Evolutionary conservation across 164 flowering plant species (phyloP).

Genomic region (Vitis rupestris): DNA sequence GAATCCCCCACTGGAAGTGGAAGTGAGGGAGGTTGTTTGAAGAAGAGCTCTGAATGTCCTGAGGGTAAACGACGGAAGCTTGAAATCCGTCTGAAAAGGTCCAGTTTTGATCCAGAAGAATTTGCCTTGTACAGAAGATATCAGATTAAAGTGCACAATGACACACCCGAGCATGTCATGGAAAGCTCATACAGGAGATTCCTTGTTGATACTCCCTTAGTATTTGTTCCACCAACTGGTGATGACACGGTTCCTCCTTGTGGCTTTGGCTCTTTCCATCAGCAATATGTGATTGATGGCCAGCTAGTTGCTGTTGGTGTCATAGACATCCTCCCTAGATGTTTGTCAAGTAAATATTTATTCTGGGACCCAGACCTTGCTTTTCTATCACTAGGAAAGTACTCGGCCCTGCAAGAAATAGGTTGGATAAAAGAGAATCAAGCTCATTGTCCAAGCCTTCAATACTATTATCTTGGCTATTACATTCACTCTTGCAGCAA

Average conservation of each 20-base stretch:
- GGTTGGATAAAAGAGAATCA: slow-evolving; percentile 77
- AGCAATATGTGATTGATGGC: slow-evolving; percentile 89
- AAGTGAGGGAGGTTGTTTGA: slow-evolving; percentile 23
- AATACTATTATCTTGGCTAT: slow-evolving; percentile 94
- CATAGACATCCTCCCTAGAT: slow-evolving; percentile 88
- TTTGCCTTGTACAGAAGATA: slow-evolving; percentile 74
- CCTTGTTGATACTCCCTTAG: slow-evolving; percentile 79
- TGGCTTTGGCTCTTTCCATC: slow-evolving; percentile 99
- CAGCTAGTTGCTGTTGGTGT: slow-evolving; percentile 94
- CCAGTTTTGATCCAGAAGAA: slow-evolving; percentile 89
- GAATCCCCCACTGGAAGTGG: slow-evolving; percentile 19
- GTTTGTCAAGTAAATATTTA: slow-evolving; percentile 92
- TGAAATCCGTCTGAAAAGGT: slow-evolving; percentile 72
- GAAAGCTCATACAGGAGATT: slow-evolving; percentile 73
- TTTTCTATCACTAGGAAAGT: slow-evolving; percentile 83
- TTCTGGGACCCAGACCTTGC: slow-evolving; percentile 98
- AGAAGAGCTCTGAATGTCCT: slow-evolving; percentile 22
- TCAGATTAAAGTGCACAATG: slow-evolving; percentile 83
- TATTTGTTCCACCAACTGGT: slow-evolving; percentile 60
- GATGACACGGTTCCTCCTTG: slow-evolving; percentile 70
- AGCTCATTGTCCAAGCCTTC: slow-evolving; percentile 65
- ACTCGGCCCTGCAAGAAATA: slow-evolving; percentile 87
- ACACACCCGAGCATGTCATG: slow-evolving; percentile 55
- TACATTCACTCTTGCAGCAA: slow-evolving; percentile 89
- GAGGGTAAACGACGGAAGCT: slow-evolving; percentile 45